Evolutionary conservation across 202 grass and related monocot genomes (phyloP).

Genomic region (Digitaria exilis): DNA sequence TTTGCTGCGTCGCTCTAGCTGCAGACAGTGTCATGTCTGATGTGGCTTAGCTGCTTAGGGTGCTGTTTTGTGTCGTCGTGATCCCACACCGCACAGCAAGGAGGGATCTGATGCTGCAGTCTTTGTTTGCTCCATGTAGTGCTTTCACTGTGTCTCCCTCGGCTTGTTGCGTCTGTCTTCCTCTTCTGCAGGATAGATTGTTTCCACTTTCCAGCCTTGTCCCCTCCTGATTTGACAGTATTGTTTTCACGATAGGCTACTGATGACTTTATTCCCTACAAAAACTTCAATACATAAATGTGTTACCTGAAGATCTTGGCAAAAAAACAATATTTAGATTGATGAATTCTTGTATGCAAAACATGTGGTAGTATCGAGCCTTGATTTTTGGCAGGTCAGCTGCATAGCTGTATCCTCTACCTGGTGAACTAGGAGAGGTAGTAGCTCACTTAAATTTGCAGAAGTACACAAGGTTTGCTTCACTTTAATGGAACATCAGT

Average conservation of each 20-base stretch:
- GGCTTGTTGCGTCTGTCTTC: conserved; percentile 30
- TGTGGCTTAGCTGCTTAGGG: conserved; percentile 20
- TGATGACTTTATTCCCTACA: conserved; percentile 10
- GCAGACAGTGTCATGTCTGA: conserved; percentile 7
- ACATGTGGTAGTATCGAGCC: conserved; percentile 5
- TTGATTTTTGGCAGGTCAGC: conserved; percentile 15
- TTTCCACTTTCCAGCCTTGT: conserved; percentile 29
- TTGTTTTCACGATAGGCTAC: conserved; percentile 4
- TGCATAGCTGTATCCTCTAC: not conserved
- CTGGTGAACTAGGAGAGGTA: not conserved
- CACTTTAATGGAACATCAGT: conserved; percentile 16
- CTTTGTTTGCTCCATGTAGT: conserved; percentile 28
- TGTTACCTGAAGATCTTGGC: not conserved
- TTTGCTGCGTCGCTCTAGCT: not conserved
- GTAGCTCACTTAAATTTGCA: not conserved
- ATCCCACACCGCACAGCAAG: conserved; percentile 30
- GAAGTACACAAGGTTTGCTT: not conserved
- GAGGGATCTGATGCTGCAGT: conserved; percentile 21
- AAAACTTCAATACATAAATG: not conserved
- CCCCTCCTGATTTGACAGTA: conserved; percentile 43
- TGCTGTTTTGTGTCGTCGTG: conserved; percentile 14
- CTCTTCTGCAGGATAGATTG: conserved; percentile 1
- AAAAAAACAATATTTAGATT: not conserved
- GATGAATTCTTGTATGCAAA: not conserved
- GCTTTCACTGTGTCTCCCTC: conserved; percentile 38